These are phyloP conservation scores for Rhodotorula sp. DNA, from an alignment of 1,284 basidiomycete species.

Conservation along the genomic window DNA sequence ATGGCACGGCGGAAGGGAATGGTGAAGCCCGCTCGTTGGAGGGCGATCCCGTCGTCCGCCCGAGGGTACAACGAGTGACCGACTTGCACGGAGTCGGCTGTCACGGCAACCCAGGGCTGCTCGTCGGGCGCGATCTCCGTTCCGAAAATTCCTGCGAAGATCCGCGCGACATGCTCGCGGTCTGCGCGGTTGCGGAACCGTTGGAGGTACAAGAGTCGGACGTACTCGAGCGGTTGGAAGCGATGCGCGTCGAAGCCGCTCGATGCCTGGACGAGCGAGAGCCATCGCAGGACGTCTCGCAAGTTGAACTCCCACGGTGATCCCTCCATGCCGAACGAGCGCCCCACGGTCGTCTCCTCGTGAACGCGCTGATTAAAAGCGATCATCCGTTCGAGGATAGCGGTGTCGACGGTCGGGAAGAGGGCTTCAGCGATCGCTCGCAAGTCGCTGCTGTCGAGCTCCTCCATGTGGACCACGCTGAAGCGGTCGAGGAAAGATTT, in stretches of 20 bases:
- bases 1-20: constrained; percentile 64
- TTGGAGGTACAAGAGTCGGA: constrained; percentile 74
- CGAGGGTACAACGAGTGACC: constrained; percentile 66
- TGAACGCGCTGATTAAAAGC: constrained; percentile 74
- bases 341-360: constrained; percentile 66
- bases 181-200: constrained; percentile 78
- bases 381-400: constrained; percentile 73
- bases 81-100: constrained; percentile 62
- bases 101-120: constrained; percentile 59
- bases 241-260: constrained; percentile 61
- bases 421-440: constrained; percentile 74
- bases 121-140: constrained; percentile 47
- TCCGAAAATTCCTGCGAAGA: constrained; percentile 67
- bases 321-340: constrained; percentile 76
- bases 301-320: constrained; percentile 99
- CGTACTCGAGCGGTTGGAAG: constrained; percentile 63
- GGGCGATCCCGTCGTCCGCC: constrained; percentile 28
- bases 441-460: constrained; percentile 77
- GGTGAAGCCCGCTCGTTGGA: constrained; percentile 49
- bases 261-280: constrained; percentile 53
- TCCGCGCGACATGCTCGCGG: constrained; percentile 59
- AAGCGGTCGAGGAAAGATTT: constrained; percentile 98
- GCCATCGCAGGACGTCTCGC: constrained; percentile 91
- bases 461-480: constrained; percentile 92
- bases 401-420: constrained; percentile 63